A percentile compares a stretch with the other conserved stretches of the same genome.
These are phyloP conservation scores for Entomortierella lignicola DNA, from an alignment of 192 early-diverging fungal genomes.

Conservation along the genomic window DNA sequence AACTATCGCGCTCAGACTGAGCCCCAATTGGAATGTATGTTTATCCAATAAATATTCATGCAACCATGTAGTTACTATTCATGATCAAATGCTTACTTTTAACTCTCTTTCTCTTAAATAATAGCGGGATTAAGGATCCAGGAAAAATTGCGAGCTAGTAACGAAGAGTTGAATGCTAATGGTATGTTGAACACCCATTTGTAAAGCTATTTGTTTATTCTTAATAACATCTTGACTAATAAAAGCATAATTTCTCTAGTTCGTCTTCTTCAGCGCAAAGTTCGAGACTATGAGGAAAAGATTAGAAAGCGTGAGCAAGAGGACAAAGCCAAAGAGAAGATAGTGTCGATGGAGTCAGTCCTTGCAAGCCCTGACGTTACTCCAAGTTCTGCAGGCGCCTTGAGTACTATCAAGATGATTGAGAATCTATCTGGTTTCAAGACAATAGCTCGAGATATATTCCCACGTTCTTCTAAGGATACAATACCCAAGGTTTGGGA, in stretches of 20 bases:
- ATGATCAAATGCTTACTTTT: not conserved
- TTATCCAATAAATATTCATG: too few species aligned
- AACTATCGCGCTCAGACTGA: constrained; percentile 45
- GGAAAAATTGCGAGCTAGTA: constrained; percentile 31
- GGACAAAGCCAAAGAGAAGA: constrained; percentile 28
- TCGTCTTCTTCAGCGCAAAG: constrained; percentile 35
- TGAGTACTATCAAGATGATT: constrained; percentile 26
- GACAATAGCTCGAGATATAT: constrained; percentile 13
- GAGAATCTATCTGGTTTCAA: constrained; percentile 38
- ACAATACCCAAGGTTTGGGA: constrained; percentile 24
- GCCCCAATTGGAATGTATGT: constrained; percentile 41
- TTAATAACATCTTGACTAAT: not conserved
- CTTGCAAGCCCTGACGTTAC: constrained; percentile 30
- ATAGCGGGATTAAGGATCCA: constrained; percentile 33
- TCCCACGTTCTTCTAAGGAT: constrained; percentile 17
- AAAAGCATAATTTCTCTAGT: constrained; percentile 3
- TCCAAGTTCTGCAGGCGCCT: constrained; percentile 2
- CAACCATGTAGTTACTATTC: too few species aligned
- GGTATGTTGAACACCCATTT: too few species aligned
- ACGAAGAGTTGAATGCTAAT: constrained; percentile 34
- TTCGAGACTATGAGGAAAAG: constrained; percentile 26
- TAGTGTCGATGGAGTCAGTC: constrained; percentile 18
- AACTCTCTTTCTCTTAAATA: not conserved
- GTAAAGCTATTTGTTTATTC: not conserved
- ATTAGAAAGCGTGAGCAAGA: constrained; percentile 17